Evolutionary conservation across 495 filamentous ascomycete genomes (phyloP), one percentile per base, ranked within the genome.

Genomic region (Astrothelium subdiscretum): DNA sequence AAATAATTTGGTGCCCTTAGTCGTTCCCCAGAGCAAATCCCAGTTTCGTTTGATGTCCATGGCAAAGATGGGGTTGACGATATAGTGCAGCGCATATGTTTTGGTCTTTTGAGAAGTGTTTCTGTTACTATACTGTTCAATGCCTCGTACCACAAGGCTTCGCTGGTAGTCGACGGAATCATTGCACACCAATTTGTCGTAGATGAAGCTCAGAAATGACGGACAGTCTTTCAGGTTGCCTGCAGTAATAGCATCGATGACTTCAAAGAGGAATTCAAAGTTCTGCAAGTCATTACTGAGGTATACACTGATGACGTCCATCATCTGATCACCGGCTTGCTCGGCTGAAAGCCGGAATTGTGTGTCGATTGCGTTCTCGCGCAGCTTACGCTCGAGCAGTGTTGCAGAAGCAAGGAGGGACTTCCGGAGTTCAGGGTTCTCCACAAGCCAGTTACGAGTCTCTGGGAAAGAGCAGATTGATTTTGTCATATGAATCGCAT

Each of bases 61-160:
- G 2, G 94, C 92, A 54, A 99, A 83, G 44, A 97, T 95, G 0
- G 95, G 94, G 70, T 99, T 99, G 58, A 97, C 89, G 27, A 99
- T 78, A 67, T 96, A 83, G 65, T 87, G 89, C 68, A 97, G 90
- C 10, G 91, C 82, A 71, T 96, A 99, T 31, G 90, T 92, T 72
- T 97, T 97, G 42, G 87, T 88, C 77, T 87, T 89, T 71, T 97
- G 91, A 0, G 86, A 83, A 12, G 87, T 87, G 52, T 77, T 82
- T 59, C 31, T 43, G 24, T 15, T 35, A 31, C 89, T 85, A 70
- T 96, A 98, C 1, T 95, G 78, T 51, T 97, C 91, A 32, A 97
- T 83, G 67, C 90, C 95, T 43, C 89, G 84, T 70, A 91, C 84
- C 22, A 97, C 83, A 12, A 95, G 81, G 3, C 84, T 85, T 62